Conservation (phyloP, 2,329 filamentous ascomycete genomes). For the Colletotrichum sp. region DNA sequence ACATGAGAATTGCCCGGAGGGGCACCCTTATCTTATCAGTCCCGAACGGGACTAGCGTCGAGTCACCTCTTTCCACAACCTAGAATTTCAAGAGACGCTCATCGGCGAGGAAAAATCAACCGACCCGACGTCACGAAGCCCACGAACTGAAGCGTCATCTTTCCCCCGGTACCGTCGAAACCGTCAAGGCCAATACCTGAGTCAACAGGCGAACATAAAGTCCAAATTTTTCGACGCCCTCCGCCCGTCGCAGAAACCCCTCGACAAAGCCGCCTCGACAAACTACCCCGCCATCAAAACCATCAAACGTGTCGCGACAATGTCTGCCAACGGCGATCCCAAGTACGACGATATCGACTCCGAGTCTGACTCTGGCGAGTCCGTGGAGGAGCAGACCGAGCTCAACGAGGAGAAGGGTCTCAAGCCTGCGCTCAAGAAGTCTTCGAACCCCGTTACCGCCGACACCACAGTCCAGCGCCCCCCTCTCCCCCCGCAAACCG, state of each 20-base stretch:
- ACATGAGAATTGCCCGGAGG: conserved; percentile 1
- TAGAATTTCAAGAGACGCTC: conserved; percentile 41
- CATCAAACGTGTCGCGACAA: conserved; percentile 32
- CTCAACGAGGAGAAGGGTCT: conserved; percentile 64
- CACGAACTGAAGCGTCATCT: conserved; percentile 17
- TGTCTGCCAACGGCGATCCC: conserved; percentile 63
- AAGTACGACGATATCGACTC: conserved; percentile 78
- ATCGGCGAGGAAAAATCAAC: conserved; percentile 35
- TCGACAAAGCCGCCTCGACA: conserved; percentile 28
- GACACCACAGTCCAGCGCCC: conserved; percentile 60
- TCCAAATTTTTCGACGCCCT: not conserved
- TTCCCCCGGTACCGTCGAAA: conserved; percentile 2
- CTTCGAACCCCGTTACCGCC: conserved; percentile 46
- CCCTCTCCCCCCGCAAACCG: conserved; percentile 82
- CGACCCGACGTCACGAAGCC: conserved; percentile 21
- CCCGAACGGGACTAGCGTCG: conserved; percentile 39
- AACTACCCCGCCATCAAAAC: conserved; percentile 29
- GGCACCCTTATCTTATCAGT: conserved; percentile 34
- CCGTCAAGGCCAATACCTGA: not conserved
- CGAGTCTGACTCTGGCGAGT: conserved; percentile 71
- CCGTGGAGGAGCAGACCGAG: conserved; percentile 60
- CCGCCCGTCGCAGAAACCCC: conserved; percentile 1
- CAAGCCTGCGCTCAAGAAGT: conserved; percentile 89
- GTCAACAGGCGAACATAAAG: not conserved
- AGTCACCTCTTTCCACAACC: conserved; percentile 44